Conservation (phyloP, 148 eudicot species). For the Diospyros lotus region DNA sequence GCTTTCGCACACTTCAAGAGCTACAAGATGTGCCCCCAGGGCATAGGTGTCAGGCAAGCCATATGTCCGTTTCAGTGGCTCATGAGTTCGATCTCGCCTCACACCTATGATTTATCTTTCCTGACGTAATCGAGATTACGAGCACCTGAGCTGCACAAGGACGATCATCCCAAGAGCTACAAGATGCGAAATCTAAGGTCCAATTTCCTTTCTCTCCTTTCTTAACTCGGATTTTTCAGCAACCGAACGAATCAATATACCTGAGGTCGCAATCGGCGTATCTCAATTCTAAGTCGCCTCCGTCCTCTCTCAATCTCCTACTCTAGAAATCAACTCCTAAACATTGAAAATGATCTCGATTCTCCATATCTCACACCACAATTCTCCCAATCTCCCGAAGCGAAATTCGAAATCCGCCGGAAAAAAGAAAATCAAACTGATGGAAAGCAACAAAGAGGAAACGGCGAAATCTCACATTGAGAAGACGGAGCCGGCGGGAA, state of each 20-base stretch:
- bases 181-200: neutral
- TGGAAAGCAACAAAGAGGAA: neutral
- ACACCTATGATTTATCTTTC: no score
- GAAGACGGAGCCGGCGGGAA: constrained; percentile 64
- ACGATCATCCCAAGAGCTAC: neutral
- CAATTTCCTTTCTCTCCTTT: neutral
- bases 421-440: neutral
- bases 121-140: no score
- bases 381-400: neutral
- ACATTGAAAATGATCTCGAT: no score
- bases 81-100: no score
- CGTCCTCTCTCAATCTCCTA: neutral
- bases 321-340: neutral
- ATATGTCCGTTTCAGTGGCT: no score
- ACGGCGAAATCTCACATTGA: constrained; percentile 31
- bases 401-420: no score
- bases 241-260: neutral
- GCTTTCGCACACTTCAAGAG: neutral
- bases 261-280: neutral
- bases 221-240: neutral
- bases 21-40: no score
- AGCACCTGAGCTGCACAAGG: no score
- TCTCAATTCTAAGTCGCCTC: neutral
- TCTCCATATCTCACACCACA: neutral
- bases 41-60: no score